Percentiles rank a stretch among this genome's conserved stretches.
phyloP scores from a whole-genome alignment of 1,284 basidiomycete species.

The Wallemia hederae region DNA sequence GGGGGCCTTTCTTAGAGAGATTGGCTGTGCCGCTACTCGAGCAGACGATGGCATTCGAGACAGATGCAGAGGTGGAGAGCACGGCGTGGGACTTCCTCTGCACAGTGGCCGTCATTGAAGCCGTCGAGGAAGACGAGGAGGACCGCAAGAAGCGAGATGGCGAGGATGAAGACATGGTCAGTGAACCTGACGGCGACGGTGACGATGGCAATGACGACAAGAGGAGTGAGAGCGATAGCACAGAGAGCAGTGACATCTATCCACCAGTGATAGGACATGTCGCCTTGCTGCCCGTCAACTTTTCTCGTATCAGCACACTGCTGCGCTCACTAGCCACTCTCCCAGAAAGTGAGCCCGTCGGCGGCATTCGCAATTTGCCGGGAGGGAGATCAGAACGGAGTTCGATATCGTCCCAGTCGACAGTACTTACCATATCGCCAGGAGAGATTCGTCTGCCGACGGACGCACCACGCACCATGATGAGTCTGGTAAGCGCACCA shows the following conservation, averaged over 20 bases:
- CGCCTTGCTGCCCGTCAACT: background rate
- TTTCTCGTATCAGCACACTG: background rate
- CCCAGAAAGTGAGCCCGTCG: background rate
- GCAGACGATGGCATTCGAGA: constrained; percentile 14
- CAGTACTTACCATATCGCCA: background rate
- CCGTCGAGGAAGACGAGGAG: constrained; percentile 16
- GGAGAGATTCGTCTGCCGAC: background rate
- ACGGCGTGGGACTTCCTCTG: constrained; percentile 15
- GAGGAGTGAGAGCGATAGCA: constrained; percentile 1
- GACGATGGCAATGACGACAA: background rate
- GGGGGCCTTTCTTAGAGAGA: constrained; percentile 15
- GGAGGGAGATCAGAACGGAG: background rate
- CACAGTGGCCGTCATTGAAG: constrained; percentile 17
- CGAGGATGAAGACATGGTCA: constrained; percentile 10
- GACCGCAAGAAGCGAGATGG: constrained; percentile 7
- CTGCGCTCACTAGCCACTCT: background rate
- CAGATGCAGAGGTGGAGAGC: constrained; percentile 14
- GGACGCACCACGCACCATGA: constrained; percentile 1
- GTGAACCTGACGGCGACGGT: constrained; percentile 5
- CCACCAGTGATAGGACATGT: background rate
- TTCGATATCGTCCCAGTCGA: background rate
- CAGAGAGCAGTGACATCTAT: constrained; percentile 1
- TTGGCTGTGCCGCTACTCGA: constrained; percentile 20
- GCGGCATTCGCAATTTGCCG: background rate
- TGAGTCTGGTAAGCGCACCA: background rate